These are phyloP conservation scores for Fusarium staphyleae DNA, from an alignment of 2,329 filamentous ascomycete genomes.

Conservation along the genomic window DNA sequence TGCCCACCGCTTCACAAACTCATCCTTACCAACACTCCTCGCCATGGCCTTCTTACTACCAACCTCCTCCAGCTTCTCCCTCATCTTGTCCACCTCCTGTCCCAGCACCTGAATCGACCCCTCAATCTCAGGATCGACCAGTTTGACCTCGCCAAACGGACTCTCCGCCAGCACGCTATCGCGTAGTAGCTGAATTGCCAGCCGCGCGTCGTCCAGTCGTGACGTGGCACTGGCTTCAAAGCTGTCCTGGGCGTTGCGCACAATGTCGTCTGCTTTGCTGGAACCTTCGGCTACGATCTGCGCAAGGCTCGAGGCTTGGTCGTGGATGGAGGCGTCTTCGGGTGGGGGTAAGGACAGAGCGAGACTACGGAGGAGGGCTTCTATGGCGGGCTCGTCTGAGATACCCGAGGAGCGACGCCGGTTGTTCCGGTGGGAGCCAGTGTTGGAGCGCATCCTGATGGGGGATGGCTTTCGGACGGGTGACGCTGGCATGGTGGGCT, in stretches of 20 bases:
- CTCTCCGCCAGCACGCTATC: slow-evolving; percentile 63
- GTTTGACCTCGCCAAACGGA: slow-evolving; percentile 54
- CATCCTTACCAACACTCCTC: slow-evolving; percentile 57
- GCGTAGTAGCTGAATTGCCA: slow-evolving; percentile 57
- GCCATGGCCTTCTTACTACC: slow-evolving; percentile 48
- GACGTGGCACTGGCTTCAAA: slow-evolving; percentile 55
- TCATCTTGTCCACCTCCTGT: slow-evolving; percentile 54
- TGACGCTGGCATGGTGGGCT: slow-evolving; percentile 43
- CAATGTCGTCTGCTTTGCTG: slow-evolving; percentile 54
- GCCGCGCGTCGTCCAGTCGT: slow-evolving; percentile 56
- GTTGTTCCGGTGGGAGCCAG: slow-evolving; percentile 27
- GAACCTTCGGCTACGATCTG: slow-evolving; percentile 51
- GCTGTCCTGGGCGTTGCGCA: slow-evolving; percentile 55
- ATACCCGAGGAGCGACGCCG: slow-evolving; percentile 49
- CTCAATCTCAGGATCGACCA: slow-evolving; percentile 62
- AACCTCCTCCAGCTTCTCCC: slow-evolving; percentile 48
- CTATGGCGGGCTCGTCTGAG: slow-evolving; percentile 50
- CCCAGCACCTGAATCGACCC: slow-evolving; percentile 55
- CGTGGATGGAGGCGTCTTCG: slow-evolving; percentile 38
- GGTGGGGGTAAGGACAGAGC: slow-evolving; percentile 51
- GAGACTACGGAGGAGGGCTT: slow-evolving; percentile 58
- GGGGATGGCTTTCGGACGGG: slow-evolving; percentile 49
- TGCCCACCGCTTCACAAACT: slow-evolving; percentile 52
- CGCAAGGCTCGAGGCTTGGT: slow-evolving; percentile 44
- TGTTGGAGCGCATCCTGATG: slow-evolving; percentile 44